Evolutionary conservation across 306 rosid genomes (phyloP), one percentile per base, ranked within the genome.

Genomic region (Vicia faba): DNA sequence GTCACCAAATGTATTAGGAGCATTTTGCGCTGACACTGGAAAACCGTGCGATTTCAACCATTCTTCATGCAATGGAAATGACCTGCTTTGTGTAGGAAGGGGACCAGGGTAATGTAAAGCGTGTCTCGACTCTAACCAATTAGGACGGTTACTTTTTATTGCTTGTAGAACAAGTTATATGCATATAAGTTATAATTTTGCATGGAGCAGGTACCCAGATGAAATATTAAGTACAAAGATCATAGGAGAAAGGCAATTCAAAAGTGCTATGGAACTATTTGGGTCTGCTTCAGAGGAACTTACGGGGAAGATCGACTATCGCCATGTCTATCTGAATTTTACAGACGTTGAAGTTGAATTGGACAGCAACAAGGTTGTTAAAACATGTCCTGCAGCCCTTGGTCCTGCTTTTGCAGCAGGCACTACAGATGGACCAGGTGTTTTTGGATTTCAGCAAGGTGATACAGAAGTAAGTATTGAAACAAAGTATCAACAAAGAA

Each of bases 351-450:
- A 85, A 70, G 92, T 89, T 49, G 79, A 71, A 25, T 43, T 91
- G 53, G 83, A 68, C 14, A 82, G 64, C 44, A 77, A 77, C 28
- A 71, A 71, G 57, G 72, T 67, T 8, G 92, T 85, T 5, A 86
- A 58, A 74, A 91, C 97, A 0, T 89, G 96, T 56, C 95, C 96
- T 25, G 91, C 96, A 1, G 97, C 96, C 1, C 84, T 91, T 28
- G 97, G 97, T 77, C 86, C 97, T 26, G 97, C 89, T 74, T 91
- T 91, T 74, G 96, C 97, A 2, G 97, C 97, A 31, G 96, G 96
- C 44, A 91, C 97, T 15, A 91, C 97, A 0, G 96, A 87, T 62
- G 95, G 97, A 1, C 97, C 96, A 0, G 97, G 96, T 65, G 75
- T 39, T 41, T 73, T 80, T 60, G 96, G 90, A 16, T 91, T 91